phyloP scores from a whole-genome alignment of 176 grass and related monocot genomes.

The Alloteropsis semialata region DNA sequence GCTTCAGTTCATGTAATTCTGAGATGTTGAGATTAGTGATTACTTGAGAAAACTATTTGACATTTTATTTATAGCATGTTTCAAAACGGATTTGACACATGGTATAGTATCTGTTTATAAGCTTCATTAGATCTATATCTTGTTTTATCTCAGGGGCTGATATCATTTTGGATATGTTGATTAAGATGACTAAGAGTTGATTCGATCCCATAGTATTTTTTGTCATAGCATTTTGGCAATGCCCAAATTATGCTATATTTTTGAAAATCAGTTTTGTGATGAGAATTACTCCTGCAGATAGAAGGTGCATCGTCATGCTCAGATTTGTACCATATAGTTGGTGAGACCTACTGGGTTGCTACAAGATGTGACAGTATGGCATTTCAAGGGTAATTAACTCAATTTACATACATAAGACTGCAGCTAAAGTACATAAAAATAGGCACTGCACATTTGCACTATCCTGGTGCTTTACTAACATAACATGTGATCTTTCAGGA shows the following conservation, averaged over 20 bases:
- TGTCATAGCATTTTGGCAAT: background rate
- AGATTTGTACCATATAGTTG: slow-evolving; percentile 81
- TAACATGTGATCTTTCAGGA: slow-evolving; percentile 65
- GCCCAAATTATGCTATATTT: slow-evolving; percentile 22
- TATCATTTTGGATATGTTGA: background rate
- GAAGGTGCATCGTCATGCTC: slow-evolving; percentile 77
- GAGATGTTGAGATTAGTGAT: background rate
- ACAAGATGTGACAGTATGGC: slow-evolving; percentile 81
- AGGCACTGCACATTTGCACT: background rate
- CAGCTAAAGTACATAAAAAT: background rate
- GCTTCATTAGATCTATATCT: slow-evolving; percentile 11
- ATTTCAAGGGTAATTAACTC: slow-evolving; percentile 67
- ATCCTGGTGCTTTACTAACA: slow-evolving; percentile 34
- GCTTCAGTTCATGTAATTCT: background rate
- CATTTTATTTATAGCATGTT: background rate
- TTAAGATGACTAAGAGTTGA: background rate
- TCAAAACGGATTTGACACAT: background rate
- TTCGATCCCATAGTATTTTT: slow-evolving; percentile 10
- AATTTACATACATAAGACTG: slow-evolving; percentile 3
- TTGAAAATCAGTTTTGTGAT: slow-evolving; percentile 18
- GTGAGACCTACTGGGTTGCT: slow-evolving; percentile 89
- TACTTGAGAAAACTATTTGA: background rate
- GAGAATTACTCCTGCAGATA: slow-evolving; percentile 59
- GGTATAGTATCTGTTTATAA: slow-evolving; percentile 2
- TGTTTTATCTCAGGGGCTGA: background rate